A percentile compares a stretch with the other conserved stretches of the same genome.
Evolutionary conservation across 1,139 yeast species (phyloP).

Genomic region (Yamadazyma buinensis): DNA sequence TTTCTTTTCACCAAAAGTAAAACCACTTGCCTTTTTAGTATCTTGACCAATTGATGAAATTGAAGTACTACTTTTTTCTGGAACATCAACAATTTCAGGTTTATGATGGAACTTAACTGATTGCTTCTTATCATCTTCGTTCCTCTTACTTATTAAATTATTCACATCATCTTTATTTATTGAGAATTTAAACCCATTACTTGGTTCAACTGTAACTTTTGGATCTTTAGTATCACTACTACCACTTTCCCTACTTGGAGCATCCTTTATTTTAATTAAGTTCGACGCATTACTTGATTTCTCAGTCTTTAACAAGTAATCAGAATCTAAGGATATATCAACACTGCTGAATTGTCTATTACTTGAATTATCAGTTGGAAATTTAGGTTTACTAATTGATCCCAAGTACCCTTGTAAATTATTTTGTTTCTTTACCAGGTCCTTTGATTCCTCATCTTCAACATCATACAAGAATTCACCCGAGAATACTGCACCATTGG

Average conservation of each 20-base stretch:
- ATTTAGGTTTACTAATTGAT: slow-evolving; percentile 25
- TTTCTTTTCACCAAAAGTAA: too few species aligned
- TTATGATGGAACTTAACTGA: too few species aligned
- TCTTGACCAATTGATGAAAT: too few species aligned
- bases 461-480: slow-evolving; percentile 40
- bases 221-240: slow-evolving; percentile 5
- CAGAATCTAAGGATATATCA: slow-evolving; percentile 22
- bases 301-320: slow-evolving; percentile 23
- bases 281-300: slow-evolving; percentile 25
- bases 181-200: slow-evolving; percentile 37
- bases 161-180: slow-evolving; percentile 25
- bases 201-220: slow-evolving; percentile 23
- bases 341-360: slow-evolving; percentile 10
- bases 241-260: not conserved
- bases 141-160: slow-evolving; percentile 20
- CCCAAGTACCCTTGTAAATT: slow-evolving; percentile 32
- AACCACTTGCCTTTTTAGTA: too few species aligned
- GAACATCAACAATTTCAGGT: too few species aligned
- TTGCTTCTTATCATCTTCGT: too few species aligned
- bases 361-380: slow-evolving; percentile 9
- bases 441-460: slow-evolving; percentile 11
- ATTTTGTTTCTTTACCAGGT: slow-evolving; percentile 8
- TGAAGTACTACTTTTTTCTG: too few species aligned
- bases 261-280: slow-evolving; percentile 28
- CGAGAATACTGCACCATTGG: slow-evolving; percentile 23